Conservation (phyloP, 73 alveolate species). For the Diophrys appendiculata region DNA sequence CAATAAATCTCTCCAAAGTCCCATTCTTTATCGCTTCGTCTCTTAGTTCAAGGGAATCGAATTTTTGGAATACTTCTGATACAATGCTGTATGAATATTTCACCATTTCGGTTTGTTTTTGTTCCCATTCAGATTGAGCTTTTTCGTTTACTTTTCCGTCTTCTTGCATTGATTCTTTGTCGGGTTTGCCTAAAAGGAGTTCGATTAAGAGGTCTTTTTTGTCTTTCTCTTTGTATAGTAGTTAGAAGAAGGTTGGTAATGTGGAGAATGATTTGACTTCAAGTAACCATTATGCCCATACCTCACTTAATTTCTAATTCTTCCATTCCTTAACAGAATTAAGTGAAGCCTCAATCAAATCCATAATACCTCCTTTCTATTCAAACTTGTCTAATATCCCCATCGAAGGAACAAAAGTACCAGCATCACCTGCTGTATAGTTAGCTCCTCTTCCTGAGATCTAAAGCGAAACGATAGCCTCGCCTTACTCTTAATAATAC, state of each 20-base stretch:
- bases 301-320: slow-evolving; percentile 53
- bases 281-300: slow-evolving; percentile 71
- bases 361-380: slow-evolving; percentile 64
- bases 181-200: slow-evolving; percentile 67
- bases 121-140: slow-evolving; percentile 28
- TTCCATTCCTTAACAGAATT: slow-evolving; percentile 65
- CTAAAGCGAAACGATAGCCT: no score
- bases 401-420: slow-evolving; percentile 17
- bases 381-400: slow-evolving; percentile 64
- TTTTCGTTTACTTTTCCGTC: slow-evolving; percentile 1
- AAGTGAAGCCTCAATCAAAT: slow-evolving; percentile 64
- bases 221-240: slow-evolving; percentile 50
- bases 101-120: slow-evolving; percentile 54
- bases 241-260: slow-evolving; percentile 71
- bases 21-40: slow-evolving; percentile 54
- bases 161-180: slow-evolving; percentile 14
- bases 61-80: slow-evolving; percentile 26
- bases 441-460: no score
- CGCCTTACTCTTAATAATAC: slow-evolving; percentile 2
- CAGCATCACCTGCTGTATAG: neutral
- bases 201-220: slow-evolving; percentile 58
- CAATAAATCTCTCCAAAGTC: slow-evolving; percentile 48
- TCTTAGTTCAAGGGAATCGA: slow-evolving; percentile 61
- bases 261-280: slow-evolving; percentile 70
- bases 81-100: slow-evolving; percentile 50